These are phyloP conservation scores for Hansfordia pulvinata DNA, from an alignment of 2,329 filamentous ascomycete genomes.

Conservation along the genomic window DNA sequence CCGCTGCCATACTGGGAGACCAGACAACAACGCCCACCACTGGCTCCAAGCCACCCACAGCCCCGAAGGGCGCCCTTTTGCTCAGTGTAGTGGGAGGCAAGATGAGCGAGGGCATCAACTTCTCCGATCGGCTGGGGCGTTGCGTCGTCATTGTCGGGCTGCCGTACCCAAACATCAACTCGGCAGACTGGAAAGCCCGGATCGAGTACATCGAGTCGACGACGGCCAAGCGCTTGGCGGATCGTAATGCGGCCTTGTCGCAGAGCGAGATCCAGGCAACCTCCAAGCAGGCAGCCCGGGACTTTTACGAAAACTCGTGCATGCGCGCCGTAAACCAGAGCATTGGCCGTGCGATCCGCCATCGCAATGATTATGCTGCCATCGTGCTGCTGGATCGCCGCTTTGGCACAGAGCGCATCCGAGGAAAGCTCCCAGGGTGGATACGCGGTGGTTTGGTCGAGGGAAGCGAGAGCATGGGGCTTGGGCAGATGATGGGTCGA, in stretches of 20 bases:
- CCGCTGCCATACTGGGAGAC: slow-evolving; percentile 45
- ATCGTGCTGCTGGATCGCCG: slow-evolving; percentile 76
- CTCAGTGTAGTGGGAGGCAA: slow-evolving; percentile 89
- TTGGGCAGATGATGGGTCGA: slow-evolving; percentile 45
- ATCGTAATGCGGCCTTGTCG: slow-evolving; percentile 2
- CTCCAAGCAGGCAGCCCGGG: slow-evolving; percentile 48
- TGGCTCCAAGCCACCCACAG: slow-evolving; percentile 1
- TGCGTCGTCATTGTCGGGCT: slow-evolving; percentile 86
- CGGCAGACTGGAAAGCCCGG: slow-evolving; percentile 86
- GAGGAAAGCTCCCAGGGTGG: slow-evolving; percentile 75
- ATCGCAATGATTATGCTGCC: slow-evolving; percentile 76
- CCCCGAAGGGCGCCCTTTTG: slow-evolving; percentile 55
- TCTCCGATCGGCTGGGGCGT: slow-evolving; percentile 78
- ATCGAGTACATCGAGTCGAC: slow-evolving; percentile 70
- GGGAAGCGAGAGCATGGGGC: slow-evolving; percentile 31
- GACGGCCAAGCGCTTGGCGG: slow-evolving; percentile 22
- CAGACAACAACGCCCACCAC: not conserved
- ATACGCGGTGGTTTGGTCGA: slow-evolving; percentile 57
- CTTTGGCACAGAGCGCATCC: slow-evolving; percentile 62
- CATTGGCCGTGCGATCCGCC: slow-evolving; percentile 83
- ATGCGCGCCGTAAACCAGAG: slow-evolving; percentile 97
- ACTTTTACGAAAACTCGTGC: slow-evolving; percentile 88
- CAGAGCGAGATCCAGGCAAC: slow-evolving; percentile 17
- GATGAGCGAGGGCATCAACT: slow-evolving; percentile 96
- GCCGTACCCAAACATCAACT: slow-evolving; percentile 82